Conservation (phyloP, 176 grass and related monocot genomes). For the Eleusine indica region DNA sequence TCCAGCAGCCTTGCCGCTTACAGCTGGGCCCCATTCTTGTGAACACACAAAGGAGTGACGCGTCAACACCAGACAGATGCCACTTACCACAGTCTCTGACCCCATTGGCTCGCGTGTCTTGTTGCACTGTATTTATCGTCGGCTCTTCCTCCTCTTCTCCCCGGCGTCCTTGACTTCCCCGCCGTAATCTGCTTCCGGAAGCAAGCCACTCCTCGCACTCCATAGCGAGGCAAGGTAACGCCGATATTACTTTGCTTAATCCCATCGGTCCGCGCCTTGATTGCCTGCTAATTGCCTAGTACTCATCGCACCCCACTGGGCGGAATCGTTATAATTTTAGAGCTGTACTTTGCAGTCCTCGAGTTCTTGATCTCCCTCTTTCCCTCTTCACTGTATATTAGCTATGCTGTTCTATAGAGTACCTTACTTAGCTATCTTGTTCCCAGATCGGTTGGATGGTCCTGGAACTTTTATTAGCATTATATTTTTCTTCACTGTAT, state of each 20-base stretch:
- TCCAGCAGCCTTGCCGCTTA: neutral
- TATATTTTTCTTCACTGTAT: neutral
- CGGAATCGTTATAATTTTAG: neutral
- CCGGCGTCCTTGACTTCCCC: slow-evolving; percentile 27
- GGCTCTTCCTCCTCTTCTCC: neutral
- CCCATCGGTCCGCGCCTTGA: neutral
- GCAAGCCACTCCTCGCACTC: neutral
- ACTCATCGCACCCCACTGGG: too few species aligned
- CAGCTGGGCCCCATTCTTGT: neutral
- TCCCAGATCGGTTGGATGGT: neutral
- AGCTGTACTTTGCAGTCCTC: neutral
- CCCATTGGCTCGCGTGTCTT: slow-evolving; percentile 11
- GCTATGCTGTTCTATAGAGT: neutral
- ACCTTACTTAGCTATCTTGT: neutral
- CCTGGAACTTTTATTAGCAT: neutral
- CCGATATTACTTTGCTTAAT: neutral
- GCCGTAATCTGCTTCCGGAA: neutral
- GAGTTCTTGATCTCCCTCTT: neutral
- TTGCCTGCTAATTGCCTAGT: neutral
- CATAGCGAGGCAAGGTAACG: neutral
- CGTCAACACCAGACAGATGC: neutral
- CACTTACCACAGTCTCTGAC: neutral
- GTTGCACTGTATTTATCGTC: neutral
- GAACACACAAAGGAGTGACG: neutral
- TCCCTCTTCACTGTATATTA: neutral